Evolutionary conservation across 2,329 filamentous ascomycete genomes (phyloP), one percentile per base, ranked within the genome.

Genomic region (Colletotrichum eleusines): DNA sequence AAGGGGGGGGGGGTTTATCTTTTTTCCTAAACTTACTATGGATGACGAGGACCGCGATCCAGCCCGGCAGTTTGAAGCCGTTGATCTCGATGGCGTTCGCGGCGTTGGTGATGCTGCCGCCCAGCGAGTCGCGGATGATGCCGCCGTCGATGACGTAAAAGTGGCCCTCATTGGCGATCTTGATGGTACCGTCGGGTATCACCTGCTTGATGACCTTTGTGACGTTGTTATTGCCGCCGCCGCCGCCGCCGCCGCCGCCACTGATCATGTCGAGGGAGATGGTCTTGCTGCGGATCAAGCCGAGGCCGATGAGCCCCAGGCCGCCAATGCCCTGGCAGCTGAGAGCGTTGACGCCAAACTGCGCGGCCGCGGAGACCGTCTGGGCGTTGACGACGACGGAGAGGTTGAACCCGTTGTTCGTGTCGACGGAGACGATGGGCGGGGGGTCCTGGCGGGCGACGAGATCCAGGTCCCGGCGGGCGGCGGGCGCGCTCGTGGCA

Each of bases 291-390:
- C 70, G 67, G 23, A 73, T 42, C 3, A 81, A 66, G 1, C 80
- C 78, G 0, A 74, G 28, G 5, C 64, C 44, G 11, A 81, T 55
- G 12, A 78, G 76, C 0, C 73, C 67, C 8, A 81, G 11, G 2
- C 80, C 80, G 7, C 77, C 80, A 6, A 81, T 66, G 14, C 80
- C 80, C 68, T 78, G 73, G 55, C 79, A 81, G 0, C 73, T 76
- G 16, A 82, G 73, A 0, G 75, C 66, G 28, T 81, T 75, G 18
- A 80, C 62, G 20, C 74, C 76, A 5, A 73, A 75, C 65, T 81
- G 80, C 0, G 74, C 51, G 1, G 77, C 73, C 9, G 72, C 74
- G 0, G 79, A 80, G 9, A 81, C 65, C 0, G 75, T 75, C n/a
- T 76, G 72, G 7, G 78, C 75, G 23, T 76, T 76, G 26, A 80